phyloP scores from a whole-genome alignment of 331 rosid genomes.

The Dryas integrifolia region DNA sequence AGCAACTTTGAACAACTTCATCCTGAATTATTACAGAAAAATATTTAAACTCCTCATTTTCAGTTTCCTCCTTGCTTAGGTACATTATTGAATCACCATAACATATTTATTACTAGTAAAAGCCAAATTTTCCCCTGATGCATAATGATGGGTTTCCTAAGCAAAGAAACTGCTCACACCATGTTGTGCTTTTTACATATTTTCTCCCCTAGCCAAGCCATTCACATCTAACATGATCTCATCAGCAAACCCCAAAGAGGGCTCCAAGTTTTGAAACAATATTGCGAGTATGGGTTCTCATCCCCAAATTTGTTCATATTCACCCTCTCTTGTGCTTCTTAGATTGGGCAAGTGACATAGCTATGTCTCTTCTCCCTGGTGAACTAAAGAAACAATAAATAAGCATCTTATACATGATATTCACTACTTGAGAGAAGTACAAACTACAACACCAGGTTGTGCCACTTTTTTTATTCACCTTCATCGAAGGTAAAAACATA shows the following conservation, averaged over 20 bases:
- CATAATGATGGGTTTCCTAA: neutral
- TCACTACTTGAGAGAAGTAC: neutral
- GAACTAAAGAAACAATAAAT: neutral
- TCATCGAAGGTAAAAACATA: neutral
- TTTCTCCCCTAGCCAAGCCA: neutral
- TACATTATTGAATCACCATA: neutral
- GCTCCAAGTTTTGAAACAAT: neutral
- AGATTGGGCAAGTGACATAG: neutral
- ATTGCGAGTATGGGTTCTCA: neutral
- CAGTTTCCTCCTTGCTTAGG: neutral
- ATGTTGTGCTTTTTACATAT: neutral
- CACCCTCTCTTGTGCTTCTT: neutral
- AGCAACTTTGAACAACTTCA: neutral
- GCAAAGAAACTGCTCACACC: neutral
- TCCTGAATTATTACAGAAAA: neutral
- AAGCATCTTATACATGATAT: neutral
- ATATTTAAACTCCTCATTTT: neutral
- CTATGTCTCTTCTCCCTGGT: neutral
- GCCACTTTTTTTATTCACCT: neutral
- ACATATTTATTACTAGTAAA: neutral
- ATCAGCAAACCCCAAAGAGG: neutral
- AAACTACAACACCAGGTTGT: neutral
- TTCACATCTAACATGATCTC: neutral
- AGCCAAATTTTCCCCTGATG: neutral
- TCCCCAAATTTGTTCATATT: neutral